Percentiles rank a stretch among this genome's conserved stretches.
Evolutionary conservation across 345 rosid genomes (phyloP).

Genomic region (Turritis glabra): DNA sequence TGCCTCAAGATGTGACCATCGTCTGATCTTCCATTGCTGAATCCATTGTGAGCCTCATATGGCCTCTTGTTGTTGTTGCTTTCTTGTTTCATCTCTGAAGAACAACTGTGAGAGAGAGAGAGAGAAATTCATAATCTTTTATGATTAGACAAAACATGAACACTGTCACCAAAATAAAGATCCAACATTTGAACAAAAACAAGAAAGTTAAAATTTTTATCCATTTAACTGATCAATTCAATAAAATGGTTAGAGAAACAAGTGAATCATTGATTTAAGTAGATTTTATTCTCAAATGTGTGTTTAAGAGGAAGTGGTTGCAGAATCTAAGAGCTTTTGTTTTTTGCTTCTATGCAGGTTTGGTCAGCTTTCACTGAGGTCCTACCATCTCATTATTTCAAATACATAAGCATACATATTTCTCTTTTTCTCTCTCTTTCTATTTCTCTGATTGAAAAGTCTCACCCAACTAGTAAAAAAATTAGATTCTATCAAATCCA

Average conservation of each 20-base stretch:
- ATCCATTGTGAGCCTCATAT: slow-evolving; percentile 45
- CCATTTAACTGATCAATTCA: not conserved
- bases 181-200: not conserved
- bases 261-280: not conserved
- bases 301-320: slow-evolving; percentile 48
- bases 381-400: slow-evolving; percentile 40
- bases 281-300: slow-evolving; percentile 7
- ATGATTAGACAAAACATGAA: slow-evolving; percentile 9
- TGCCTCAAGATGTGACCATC: slow-evolving; percentile 74
- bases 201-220: slow-evolving; percentile 5
- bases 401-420: slow-evolving; percentile 13
- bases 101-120: slow-evolving; percentile 38
- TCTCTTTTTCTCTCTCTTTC: slow-evolving; percentile 18
- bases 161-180: not conserved
- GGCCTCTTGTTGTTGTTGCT: slow-evolving; percentile 41
- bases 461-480: slow-evolving; percentile 32
- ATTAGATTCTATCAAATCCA: slow-evolving; percentile 41
- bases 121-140: not conserved
- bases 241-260: not conserved
- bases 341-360: slow-evolving; percentile 33
- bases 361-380: slow-evolving; percentile 42
- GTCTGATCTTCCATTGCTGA: slow-evolving; percentile 44
- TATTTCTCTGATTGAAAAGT: slow-evolving; percentile 30
- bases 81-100: slow-evolving; percentile 47
- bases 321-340: slow-evolving; percentile 34